These are phyloP conservation scores for Hygrophila difformis DNA, from an alignment of 257 asterid genomes.

Conservation along the genomic window DNA sequence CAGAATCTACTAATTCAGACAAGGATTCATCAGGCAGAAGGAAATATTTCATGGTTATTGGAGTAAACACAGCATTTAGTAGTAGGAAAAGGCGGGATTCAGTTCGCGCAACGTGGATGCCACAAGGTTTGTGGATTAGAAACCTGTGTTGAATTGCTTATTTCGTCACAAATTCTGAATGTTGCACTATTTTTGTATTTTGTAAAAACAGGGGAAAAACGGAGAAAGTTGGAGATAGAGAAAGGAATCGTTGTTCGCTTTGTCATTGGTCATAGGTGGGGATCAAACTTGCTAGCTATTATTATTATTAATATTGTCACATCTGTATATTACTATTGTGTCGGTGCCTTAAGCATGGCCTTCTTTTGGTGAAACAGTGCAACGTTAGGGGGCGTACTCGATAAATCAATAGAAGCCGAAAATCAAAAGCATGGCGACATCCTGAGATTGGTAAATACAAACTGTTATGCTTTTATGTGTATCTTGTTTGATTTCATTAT, in stretches of 20 bases:
- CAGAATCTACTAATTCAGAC: slow-evolving; percentile 31
- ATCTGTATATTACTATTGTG: not conserved
- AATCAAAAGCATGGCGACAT: slow-evolving; percentile 83
- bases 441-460: slow-evolving; percentile 61
- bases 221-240: slow-evolving; percentile 57
- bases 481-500: not conserved
- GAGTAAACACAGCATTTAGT: slow-evolving; percentile 87
- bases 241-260: slow-evolving; percentile 78
- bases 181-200: not conserved
- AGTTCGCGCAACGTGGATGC: slow-evolving; percentile 92
- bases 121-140: slow-evolving; percentile 46
- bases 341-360: not conserved
- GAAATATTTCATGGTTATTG: slow-evolving; percentile 72
- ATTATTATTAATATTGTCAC: not conserved
- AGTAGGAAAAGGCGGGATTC: slow-evolving; percentile 89
- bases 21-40: slow-evolving; percentile 26
- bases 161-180: slow-evolving; percentile 13
- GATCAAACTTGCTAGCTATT: not conserved
- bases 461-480: too few species aligned
- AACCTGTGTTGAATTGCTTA: slow-evolving; percentile 3
- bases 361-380: slow-evolving; percentile 41
- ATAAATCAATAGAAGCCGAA: slow-evolving; percentile 84
- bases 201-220: slow-evolving; percentile 45
- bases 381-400: slow-evolving; percentile 80
- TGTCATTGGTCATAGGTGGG: slow-evolving; percentile 80